These are phyloP conservation scores for Chytriomyces sp. DNA, from an alignment of 192 early-diverging fungal genomes.

Conservation along the genomic window DNA sequence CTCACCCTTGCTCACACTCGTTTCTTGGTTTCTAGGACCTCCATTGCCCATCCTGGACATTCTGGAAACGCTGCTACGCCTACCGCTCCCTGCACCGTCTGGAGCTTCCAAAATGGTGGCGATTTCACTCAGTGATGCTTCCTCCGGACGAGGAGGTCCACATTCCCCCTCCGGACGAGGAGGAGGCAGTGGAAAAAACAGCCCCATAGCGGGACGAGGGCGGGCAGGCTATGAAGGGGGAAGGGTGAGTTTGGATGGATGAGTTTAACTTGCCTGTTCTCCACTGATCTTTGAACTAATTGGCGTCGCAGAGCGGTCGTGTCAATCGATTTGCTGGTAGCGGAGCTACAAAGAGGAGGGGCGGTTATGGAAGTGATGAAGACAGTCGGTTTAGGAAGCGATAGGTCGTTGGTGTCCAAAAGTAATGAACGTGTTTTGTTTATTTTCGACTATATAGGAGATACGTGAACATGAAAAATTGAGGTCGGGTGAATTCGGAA, in stretches of 20 bases:
- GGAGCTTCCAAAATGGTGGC: constrained; percentile 27
- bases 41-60: constrained; percentile 37
- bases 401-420: constrained; percentile 1
- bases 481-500: no score
- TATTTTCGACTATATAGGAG: no score
- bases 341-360: constrained; percentile 13
- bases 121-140: background rate
- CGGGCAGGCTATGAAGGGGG: no score
- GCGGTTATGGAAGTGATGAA: constrained; percentile 17
- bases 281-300: no score
- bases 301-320: background rate
- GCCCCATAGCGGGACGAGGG: background rate
- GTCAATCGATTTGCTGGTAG: background rate
- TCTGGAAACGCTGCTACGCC: constrained; percentile 37
- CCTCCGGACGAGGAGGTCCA: no score
- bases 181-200: background rate
- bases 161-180: background rate
- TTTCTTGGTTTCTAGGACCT: constrained; percentile 27
- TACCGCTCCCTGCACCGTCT: constrained; percentile 31
- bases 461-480: no score
- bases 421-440: no score
- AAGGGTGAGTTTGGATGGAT: no score
- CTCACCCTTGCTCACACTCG: background rate
- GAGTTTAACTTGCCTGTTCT: no score
- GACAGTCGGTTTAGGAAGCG: background rate